Evolutionary conservation across 2,329 filamentous ascomycete genomes (phyloP).

Genomic region (Cyclaneusma minus): DNA sequence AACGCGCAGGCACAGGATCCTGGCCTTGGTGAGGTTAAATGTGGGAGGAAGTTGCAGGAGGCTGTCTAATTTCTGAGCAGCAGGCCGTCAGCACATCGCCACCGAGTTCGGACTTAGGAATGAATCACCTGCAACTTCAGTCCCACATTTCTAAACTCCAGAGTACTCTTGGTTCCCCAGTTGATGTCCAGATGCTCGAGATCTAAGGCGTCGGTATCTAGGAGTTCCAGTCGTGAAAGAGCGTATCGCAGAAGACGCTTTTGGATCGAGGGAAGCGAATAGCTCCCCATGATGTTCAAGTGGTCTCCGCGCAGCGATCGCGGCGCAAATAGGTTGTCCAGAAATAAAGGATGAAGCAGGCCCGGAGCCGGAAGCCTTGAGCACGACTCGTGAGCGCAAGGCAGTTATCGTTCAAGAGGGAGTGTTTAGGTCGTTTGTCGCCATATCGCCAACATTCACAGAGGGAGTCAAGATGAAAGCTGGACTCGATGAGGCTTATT

Average conservation of each 20-base stretch:
- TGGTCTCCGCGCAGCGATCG: too few species aligned
- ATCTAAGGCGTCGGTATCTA: conserved; percentile 78
- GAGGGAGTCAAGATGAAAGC: too few species aligned
- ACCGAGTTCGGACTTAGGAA: neutral
- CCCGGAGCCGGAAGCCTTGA: too few species aligned
- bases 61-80: conserved; percentile 58
- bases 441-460: too few species aligned
- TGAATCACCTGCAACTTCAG: conserved; percentile 56
- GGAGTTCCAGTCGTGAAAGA: conserved; percentile 65
- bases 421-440: too few species aligned
- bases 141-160: conserved; percentile 79
- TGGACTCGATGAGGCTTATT: too few species aligned
- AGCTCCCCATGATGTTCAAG: conserved; percentile 17
- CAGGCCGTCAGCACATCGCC: neutral
- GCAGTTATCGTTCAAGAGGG: too few species aligned
- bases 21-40: conserved; percentile 58
- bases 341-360: too few species aligned
- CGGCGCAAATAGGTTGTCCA: too few species aligned
- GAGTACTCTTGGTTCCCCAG: conserved; percentile 64
- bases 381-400: too few species aligned
- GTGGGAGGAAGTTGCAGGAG: conserved; percentile 60
- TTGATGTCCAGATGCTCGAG: conserved; percentile 74
- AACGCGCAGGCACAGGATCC: conserved; percentile 59
- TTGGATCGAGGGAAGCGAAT: conserved; percentile 59
- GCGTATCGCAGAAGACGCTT: conserved; percentile 82